Evolutionary conservation across 495 filamentous ascomycete genomes (phyloP), one percentile per base, ranked within the genome.

Genomic region (Penicillium paxilli): DNA sequence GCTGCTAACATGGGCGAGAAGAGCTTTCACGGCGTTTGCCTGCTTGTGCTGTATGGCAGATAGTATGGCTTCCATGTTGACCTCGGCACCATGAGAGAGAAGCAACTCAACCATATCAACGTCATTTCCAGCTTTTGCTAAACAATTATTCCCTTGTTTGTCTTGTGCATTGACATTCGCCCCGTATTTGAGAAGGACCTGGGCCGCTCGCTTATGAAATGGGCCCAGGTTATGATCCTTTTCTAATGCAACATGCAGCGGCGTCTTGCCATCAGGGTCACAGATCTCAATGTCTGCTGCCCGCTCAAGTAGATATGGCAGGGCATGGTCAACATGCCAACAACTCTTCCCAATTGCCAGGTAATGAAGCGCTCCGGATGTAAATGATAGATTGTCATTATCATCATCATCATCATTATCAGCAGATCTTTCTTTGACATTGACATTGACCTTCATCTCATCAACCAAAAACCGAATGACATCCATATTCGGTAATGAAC

Each of bases 161-260:
- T 60, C 51, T 9, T 49, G 50, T 10, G 58, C 54, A 48, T 66
- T 63, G 26, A 60, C 51, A 56, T 67, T 47, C 16, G 70, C 68
- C 1, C 68, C 63, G 16, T 57, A 30, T 11, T 64, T 52, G 5
- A 75, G 24, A 4, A 75, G 53, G 16, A 69, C 33, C 1, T 51
- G 19, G 12, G 28, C 28, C 11, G 60, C 56, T 20, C 59, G 38
- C 11, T 45, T 63, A 33, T 38, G 47, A 24, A 59, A 63, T 16
- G 38, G 44, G n/a, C 38, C 53, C 20, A 11, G 11, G 11, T 35
- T 41, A 14, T 33, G 14, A 41, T 16, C 6, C 41, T 5, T 16
- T 42, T 8, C n/a, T n/a, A 59, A 11, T 1, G 60, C 48, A 44
- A 48, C 21, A 19, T 56, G 45, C n/a, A 63, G 49, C 11, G 60